phyloP scores from a whole-genome alignment of 1,139 yeast genomes.

The Lodderomyces oxycetoniae region DNA sequence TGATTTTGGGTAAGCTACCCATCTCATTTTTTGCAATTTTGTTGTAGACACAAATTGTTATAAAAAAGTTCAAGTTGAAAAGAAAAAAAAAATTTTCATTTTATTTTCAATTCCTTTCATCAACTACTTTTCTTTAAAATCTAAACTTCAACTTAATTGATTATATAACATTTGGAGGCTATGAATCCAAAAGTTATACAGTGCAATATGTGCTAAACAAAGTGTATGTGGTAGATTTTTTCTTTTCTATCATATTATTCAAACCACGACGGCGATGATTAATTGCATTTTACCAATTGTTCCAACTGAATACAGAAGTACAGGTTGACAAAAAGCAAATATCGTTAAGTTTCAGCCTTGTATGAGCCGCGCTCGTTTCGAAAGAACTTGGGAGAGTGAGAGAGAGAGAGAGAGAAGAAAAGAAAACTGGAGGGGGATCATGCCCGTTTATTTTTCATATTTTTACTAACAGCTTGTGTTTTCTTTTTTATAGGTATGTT shows the following conservation, averaged over 20 bases:
- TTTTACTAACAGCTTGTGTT: no score
- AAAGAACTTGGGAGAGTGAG: no score
- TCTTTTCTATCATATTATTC: not conserved
- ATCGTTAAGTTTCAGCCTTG: conserved; percentile 87
- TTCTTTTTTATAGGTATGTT: no score
- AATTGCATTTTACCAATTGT: conserved; percentile 74
- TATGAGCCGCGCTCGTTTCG: conserved; percentile 63
- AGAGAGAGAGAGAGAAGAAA: no score
- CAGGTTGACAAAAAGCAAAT: conserved; percentile 68
- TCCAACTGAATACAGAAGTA: conserved; percentile 63
- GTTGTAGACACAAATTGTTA: not conserved
- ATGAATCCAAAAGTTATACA: no score
- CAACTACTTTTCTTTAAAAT: no score
- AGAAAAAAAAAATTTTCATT: conserved; percentile 1
- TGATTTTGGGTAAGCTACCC: no score
- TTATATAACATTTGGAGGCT: not conserved
- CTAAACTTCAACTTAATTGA: not conserved
- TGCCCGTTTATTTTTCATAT: no score
- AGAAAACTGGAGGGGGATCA: no score
- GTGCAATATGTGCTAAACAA: no score
- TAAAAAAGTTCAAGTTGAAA: not conserved
- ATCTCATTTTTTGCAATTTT: no score
- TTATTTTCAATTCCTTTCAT: no score
- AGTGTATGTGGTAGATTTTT: not conserved
- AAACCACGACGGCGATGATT: conserved; percentile 54